These are phyloP conservation scores for Gossypium laxum DNA, from an alignment of 441 rosid species.

Conservation along the genomic window DNA sequence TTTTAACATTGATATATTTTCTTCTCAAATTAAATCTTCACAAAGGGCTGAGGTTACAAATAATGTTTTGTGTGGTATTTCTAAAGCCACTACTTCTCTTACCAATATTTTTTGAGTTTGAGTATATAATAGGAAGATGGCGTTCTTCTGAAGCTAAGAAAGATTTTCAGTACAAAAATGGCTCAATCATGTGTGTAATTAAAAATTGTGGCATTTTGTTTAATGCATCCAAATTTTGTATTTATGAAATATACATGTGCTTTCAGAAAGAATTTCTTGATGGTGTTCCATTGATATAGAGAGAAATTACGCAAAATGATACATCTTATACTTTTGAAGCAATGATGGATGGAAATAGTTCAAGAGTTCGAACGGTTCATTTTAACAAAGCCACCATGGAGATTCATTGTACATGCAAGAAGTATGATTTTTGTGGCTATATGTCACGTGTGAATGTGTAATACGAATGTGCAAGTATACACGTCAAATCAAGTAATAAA, in stretches of 20 bases:
- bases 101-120: background rate
- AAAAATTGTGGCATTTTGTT: too few species aligned
- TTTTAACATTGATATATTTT: too few species aligned
- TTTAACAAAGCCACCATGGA: background rate
- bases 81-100: background rate
- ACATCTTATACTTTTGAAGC: background rate
- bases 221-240: too few species aligned
- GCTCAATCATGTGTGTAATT: background rate
- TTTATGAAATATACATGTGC: too few species aligned
- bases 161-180: background rate
- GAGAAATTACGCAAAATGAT: background rate
- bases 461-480: too few species aligned
- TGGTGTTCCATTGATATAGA: too few species aligned
- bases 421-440: background rate
- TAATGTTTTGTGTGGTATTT: background rate
- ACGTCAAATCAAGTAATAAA: too few species aligned
- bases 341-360: background rate
- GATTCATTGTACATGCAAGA: background rate
- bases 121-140: background rate
- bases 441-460: too few species aligned
- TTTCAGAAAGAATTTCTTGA: too few species aligned
- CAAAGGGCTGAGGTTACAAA: background rate
- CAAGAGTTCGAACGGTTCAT: background rate
- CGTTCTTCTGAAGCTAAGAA: background rate
- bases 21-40: too few species aligned